These are phyloP conservation scores for Trichoderma asperelloides DNA, from an alignment of 495 filamentous ascomycete genomes.

Conservation along the genomic window DNA sequence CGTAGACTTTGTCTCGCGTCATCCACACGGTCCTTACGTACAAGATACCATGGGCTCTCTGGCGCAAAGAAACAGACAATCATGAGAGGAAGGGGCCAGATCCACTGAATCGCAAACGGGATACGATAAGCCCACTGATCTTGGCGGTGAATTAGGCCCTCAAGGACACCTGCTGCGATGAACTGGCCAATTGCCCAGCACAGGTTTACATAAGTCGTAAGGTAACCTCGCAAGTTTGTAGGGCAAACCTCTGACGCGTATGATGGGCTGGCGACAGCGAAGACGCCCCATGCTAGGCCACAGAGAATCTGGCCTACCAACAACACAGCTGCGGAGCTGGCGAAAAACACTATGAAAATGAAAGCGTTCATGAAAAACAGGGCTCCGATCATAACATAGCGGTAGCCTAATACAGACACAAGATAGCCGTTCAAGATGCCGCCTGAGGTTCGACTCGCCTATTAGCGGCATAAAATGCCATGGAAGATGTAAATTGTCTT, in stretches of 20 bases:
- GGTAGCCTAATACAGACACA: constrained; percentile 39
- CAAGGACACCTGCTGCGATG: constrained; percentile 52
- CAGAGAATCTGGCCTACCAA: constrained; percentile 59
- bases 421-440: constrained; percentile 38
- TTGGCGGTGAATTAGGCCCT: constrained; percentile 41
- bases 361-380: constrained; percentile 36
- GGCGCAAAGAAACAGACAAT: constrained; percentile 52
- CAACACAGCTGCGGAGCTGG: constrained; percentile 46
- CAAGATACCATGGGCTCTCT: constrained; percentile 66
- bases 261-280: constrained; percentile 29
- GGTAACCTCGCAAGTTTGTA: constrained; percentile 51
- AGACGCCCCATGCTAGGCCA: constrained; percentile 56
- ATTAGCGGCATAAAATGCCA: neutral
- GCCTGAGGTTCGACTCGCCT: constrained; percentile 16
- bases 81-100: constrained; percentile 46
- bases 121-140: constrained; percentile 64
- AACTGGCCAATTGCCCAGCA: constrained; percentile 64
- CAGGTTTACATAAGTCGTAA: constrained; percentile 64
- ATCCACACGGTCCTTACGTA: constrained; percentile 50
- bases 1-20: constrained; percentile 37
- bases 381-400: constrained; percentile 31
- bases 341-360: constrained; percentile 50
- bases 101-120: constrained; percentile 52
- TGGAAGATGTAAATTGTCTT: neutral
- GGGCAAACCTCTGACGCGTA: constrained; percentile 53